Conservation (phyloP, 768 basidiomycete species). For the Chiua virens region DNA sequence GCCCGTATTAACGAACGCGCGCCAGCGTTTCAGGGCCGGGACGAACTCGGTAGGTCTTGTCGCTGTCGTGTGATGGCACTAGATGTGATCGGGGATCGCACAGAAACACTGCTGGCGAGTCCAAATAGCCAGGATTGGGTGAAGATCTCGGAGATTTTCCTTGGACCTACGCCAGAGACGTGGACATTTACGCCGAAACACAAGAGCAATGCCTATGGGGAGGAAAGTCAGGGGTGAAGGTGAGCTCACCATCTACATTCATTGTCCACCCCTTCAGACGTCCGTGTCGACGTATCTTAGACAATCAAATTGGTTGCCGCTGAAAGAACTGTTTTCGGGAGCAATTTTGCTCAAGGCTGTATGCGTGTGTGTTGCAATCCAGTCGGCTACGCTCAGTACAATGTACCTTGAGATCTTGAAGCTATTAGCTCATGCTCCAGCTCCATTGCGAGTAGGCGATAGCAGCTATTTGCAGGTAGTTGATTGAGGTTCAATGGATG, state of each 20-base stretch:
- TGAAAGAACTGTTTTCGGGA: too few relatives aligned
- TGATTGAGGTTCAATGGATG: too few relatives aligned
- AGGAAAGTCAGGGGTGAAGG: constrained; percentile 63
- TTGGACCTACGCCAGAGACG: constrained; percentile 80
- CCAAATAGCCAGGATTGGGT: constrained; percentile 85
- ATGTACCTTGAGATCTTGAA: too few relatives aligned
- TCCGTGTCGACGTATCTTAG: too few relatives aligned
- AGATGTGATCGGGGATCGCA: not conserved
- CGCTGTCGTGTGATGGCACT: not conserved
- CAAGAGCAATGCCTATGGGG: constrained; percentile 79
- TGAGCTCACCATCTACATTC: not conserved
- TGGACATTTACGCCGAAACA: constrained; percentile 93
- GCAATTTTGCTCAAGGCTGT: too few relatives aligned
- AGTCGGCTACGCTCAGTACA: too few relatives aligned
- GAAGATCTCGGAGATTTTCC: constrained; percentile 92
- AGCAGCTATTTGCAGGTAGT: too few relatives aligned
- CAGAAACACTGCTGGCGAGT: constrained; percentile 85
- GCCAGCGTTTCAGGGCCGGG: constrained; percentile 82
- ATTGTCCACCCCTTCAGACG: too few relatives aligned
- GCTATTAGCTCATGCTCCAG: too few relatives aligned
- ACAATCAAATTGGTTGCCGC: too few relatives aligned
- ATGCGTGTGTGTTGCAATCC: too few relatives aligned
- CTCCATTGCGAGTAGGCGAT: too few relatives aligned
- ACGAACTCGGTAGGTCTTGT: constrained; percentile 71
- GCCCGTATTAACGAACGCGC: constrained; percentile 87